Conservation (phyloP, 2,329 filamentous ascomycete genomes). For the Plenodomus lindquistii region DNA sequence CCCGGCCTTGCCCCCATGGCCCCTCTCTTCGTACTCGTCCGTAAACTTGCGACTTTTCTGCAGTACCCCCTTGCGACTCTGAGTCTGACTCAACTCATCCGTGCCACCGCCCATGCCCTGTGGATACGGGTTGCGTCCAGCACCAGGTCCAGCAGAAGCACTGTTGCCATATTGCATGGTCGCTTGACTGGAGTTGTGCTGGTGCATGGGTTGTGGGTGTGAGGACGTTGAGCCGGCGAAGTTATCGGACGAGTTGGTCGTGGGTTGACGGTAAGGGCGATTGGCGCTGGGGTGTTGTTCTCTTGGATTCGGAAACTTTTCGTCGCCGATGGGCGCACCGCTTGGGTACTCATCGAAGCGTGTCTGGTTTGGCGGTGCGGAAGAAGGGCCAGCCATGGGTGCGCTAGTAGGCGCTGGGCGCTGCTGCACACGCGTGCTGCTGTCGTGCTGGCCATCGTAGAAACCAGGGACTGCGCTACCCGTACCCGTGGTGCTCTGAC, state of each 20-base stretch:
- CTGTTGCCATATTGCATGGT: background rate
- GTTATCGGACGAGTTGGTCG: constrained; percentile 43
- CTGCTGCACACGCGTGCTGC: constrained; percentile 28
- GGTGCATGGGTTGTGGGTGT: background rate
- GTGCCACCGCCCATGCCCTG: constrained; percentile 39
- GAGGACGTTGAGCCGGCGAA: constrained; percentile 20
- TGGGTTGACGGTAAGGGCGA: constrained; percentile 32
- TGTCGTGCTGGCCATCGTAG: constrained; percentile 47
- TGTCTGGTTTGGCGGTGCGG: constrained; percentile 42
- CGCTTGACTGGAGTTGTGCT: constrained; percentile 8
- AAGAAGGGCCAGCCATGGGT: constrained; percentile 28
- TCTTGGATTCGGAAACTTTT: constrained; percentile 41
- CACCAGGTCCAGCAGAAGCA: background rate
- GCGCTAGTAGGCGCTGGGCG: constrained; percentile 11
- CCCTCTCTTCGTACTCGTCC: constrained; percentile 76
- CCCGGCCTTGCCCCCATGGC: constrained; percentile 30
- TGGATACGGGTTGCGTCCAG: constrained; percentile 43
- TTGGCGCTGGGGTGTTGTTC: constrained; percentile 36
- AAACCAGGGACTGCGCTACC: constrained; percentile 49
- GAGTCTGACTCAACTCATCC: constrained; percentile 20
- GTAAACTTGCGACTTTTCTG: constrained; percentile 87
- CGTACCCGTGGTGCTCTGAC: constrained; percentile 50
- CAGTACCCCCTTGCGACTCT: constrained; percentile 58
- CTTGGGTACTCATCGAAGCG: constrained; percentile 36
- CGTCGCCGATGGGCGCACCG: constrained; percentile 34